phyloP scores from a whole-genome alignment of 2,329 filamentous ascomycete species.

The Zasmidium citrigriseum region DNA sequence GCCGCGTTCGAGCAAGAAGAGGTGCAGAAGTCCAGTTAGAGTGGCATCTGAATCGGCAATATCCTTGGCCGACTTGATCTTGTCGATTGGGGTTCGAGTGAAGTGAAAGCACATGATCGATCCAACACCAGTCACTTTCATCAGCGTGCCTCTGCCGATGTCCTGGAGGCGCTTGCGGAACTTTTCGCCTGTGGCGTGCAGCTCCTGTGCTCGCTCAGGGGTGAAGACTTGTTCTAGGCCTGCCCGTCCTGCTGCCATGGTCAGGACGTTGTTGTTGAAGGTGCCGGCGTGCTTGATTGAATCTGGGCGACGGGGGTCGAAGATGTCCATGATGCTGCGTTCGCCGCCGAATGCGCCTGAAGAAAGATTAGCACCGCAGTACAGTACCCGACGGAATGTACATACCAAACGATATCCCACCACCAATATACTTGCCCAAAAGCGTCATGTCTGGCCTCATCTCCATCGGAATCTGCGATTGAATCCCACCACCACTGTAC shows the following conservation, averaged over 20 bases:
- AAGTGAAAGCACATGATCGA: constrained; percentile 42
- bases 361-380: background rate
- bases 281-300: constrained; percentile 61
- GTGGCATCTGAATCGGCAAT: constrained; percentile 29
- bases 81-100: constrained; percentile 27
- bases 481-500: constrained; percentile 46
- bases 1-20: constrained; percentile 40
- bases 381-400: background rate
- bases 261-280: constrained; percentile 68
- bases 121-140: constrained; percentile 40
- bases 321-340: constrained; percentile 59
- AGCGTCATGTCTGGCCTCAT: constrained; percentile 63
- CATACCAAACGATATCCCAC: constrained; percentile 63
- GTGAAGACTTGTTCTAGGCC: constrained; percentile 42
- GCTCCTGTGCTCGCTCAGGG: constrained; percentile 30
- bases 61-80: constrained; percentile 25
- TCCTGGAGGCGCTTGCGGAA: constrained; percentile 32
- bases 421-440: constrained; percentile 67
- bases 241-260: constrained; percentile 57
- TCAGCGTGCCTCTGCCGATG: constrained; percentile 35
- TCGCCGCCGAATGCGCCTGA: constrained; percentile 61
- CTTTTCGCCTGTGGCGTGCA: constrained; percentile 37
- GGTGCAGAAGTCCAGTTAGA: constrained; percentile 38
- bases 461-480: constrained; percentile 43
- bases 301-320: constrained; percentile 49